Conservation (phyloP, 352 stramenopile genomes). For the Peronospora belbahrii region DNA sequence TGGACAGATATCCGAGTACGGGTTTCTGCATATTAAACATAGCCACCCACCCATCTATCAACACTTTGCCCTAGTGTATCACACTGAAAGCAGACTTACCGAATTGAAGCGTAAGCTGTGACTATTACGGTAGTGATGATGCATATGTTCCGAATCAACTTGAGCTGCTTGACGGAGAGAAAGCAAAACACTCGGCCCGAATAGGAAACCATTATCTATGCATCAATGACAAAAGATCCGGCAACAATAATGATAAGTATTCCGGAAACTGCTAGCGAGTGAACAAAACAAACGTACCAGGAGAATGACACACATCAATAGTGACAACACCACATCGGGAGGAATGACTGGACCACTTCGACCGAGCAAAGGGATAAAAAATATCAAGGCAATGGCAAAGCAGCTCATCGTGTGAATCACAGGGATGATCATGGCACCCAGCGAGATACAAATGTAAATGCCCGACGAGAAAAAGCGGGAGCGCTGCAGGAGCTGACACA, state of each 20-base stretch:
- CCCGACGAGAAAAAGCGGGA: conserved; percentile 30
- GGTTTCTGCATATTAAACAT: conserved; percentile 36
- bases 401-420: conserved; percentile 54
- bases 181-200: conserved; percentile 69
- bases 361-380: conserved; percentile 70
- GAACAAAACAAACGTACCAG: conserved; percentile 22
- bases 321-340: conserved; percentile 44
- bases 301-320: conserved; percentile 43
- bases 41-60: conserved; percentile 5
- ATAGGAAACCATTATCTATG: conserved; percentile 45
- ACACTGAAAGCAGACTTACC: conserved; percentile 22
- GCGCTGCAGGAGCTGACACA: conserved; percentile 33
- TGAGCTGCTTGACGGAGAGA: conserved; percentile 35
- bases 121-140: conserved; percentile 29
- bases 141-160: conserved; percentile 30
- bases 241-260: conserved; percentile 11
- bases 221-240: too few species aligned
- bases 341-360: conserved; percentile 46
- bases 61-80: neutral
- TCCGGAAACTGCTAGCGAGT: neutral
- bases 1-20: conserved; percentile 63
- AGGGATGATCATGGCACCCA: conserved; percentile 42
- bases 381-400: conserved; percentile 52
- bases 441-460: conserved; percentile 42
- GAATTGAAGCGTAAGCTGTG: conserved; percentile 40